Evolutionary conservation across 1,284 basidiomycete species (phyloP).

Genomic region (Phlebopus sp.): DNA sequence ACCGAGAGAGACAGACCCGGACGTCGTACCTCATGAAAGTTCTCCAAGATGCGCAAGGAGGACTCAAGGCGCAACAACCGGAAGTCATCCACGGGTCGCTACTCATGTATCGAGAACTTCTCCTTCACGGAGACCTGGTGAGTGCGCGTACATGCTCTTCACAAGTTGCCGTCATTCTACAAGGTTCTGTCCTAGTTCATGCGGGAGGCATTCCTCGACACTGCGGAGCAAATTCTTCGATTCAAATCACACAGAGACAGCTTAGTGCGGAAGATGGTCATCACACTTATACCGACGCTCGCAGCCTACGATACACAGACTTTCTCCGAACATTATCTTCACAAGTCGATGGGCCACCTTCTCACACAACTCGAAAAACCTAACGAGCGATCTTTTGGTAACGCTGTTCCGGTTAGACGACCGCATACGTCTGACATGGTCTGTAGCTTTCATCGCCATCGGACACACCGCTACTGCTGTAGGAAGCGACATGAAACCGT

Average conservation of each 20-base stretch:
- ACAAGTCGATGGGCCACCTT: constrained; percentile 90
- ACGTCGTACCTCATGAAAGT: constrained; percentile 75
- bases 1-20: constrained; percentile 65
- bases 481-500: constrained; percentile 92
- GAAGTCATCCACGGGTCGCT: constrained; percentile 93
- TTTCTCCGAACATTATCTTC: constrained; percentile 86
- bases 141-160: constrained; percentile 13
- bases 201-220: constrained; percentile 86
- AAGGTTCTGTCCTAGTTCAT: constrained; percentile 65
- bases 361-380: constrained; percentile 87
- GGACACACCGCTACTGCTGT: constrained; percentile 94
- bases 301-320: constrained; percentile 93
- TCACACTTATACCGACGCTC: constrained; percentile 89
- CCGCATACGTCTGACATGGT: constrained; percentile 9
- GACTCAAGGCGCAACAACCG: constrained; percentile 76
- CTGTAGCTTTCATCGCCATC: constrained; percentile 88
- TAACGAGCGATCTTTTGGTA: constrained; percentile 85
- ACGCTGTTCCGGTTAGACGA: constrained; percentile 11
- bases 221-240: constrained; percentile 88
- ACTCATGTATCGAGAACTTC: constrained; percentile 87
- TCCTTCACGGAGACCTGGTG: constrained; percentile 93
- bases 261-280: constrained; percentile 89
- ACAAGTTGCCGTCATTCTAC: constrained; percentile 6
- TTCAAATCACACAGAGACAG: constrained; percentile 88
- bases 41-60: constrained; percentile 85